These are phyloP conservation scores for Herpetospermum pedunculosum DNA, from an alignment of 306 rosid genomes.

Conservation along the genomic window DNA sequence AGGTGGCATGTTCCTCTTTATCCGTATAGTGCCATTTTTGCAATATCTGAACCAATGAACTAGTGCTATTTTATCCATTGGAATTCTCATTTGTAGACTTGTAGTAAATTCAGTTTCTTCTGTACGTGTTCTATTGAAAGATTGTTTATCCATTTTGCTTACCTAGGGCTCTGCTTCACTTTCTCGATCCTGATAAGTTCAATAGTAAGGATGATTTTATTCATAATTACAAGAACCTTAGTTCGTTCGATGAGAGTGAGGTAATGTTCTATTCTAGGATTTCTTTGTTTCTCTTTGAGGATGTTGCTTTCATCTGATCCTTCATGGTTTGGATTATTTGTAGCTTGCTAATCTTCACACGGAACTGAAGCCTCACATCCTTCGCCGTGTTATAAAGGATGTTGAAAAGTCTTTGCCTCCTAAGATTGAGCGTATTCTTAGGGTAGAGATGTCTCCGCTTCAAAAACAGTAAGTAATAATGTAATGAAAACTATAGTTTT, in stretches of 20 bases:
- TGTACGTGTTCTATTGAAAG: neutral
- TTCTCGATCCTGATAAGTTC: slow-evolving; percentile 82
- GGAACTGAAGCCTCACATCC: slow-evolving; percentile 98
- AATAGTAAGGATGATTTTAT: slow-evolving; percentile 89
- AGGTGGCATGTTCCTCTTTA: neutral
- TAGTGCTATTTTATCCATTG: neutral
- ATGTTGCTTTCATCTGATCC: slow-evolving; percentile 4
- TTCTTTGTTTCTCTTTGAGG: neutral
- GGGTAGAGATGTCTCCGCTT: slow-evolving; percentile 99
- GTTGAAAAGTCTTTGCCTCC: slow-evolving; percentile 99
- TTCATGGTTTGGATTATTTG: slow-evolving; percentile 9
- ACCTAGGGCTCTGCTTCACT: slow-evolving; percentile 93
- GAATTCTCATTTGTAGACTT: neutral
- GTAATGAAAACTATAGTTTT: neutral
- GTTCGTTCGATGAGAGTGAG: slow-evolving; percentile 97
- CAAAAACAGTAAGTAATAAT: slow-evolving; percentile 72
- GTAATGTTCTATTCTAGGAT: slow-evolving; percentile 21
- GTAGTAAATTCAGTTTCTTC: neutral
- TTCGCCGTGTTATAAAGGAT: slow-evolving; percentile 93
- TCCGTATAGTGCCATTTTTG: neutral
- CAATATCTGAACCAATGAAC: neutral
- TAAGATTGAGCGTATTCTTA: slow-evolving; percentile 90
- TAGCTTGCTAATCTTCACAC: slow-evolving; percentile 97
- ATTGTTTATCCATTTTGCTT: neutral
- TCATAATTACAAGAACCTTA: slow-evolving; percentile 92